Base-by-base conservation (phyloP, 2,329 filamentous ascomycete species). In the Piedraia hortae region DNA sequence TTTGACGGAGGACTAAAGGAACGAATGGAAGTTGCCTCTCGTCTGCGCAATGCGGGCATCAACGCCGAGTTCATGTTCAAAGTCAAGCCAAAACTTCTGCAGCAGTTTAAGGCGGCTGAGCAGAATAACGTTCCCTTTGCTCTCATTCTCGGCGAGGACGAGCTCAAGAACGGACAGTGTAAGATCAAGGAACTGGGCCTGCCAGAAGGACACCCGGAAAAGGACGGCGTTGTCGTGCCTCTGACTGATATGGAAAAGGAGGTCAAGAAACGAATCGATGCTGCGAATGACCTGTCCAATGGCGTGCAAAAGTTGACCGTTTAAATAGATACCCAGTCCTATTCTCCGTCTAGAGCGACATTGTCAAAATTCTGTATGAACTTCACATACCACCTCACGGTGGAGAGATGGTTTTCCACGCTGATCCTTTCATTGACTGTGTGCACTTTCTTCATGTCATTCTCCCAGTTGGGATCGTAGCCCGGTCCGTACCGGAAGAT, bases 101-200 rank as follows among this genome's bases (percentile, higher is more conserved):
- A 68, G 28, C 82, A 93, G 44, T 93, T 93, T 58, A 89, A 89
- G 50, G 68, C 70, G 10, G 80, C 80, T 6, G 80, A 91, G 43
- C 50, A 53, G 21, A 67, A 63, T 26, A 71, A 69, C 19, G 64
- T 88, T 10, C 82, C 82, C 1, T 72, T 89, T 38, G 75, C 69
- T 5, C 59, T 93, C 21, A 85, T 93, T 35, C 56, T 97, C 1
- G 82, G 82, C 19, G 75, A 91, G 37, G 78, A 90, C 24, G 82
- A 93, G 48, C 51, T 89, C 18, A 68, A 67, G 28, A 57, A 62
- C 12, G 78, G 78, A 23, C 70, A 89, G 44, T 70, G 88, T 33
- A 75, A 72, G 48, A 59, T 91, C 43, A 93, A 93, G 63, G 65
- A 70, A 53, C 58, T 78, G 50, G 67, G 77, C 20, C 53, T 88